A percentile compares a stretch with the other conserved stretches of the same genome.
phyloP scores from a whole-genome alignment of 768 basidiomycete genomes.

The Tulasnella sp. region DNA sequence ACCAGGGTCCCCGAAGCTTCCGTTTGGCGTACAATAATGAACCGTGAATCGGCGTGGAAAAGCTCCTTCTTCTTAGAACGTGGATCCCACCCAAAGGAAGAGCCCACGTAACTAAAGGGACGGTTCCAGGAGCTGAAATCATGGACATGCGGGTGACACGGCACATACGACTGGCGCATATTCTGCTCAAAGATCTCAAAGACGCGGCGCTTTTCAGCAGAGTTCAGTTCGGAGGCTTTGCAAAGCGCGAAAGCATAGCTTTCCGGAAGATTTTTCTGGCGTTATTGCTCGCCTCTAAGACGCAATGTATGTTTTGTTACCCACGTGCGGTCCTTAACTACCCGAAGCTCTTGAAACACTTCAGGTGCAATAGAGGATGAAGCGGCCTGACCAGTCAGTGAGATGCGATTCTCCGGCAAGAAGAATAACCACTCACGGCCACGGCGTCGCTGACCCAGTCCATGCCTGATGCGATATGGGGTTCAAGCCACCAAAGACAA shows the following conservation, averaged over 20 bases:
- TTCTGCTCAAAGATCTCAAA: constrained; percentile 34
- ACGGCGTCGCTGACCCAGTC: not conserved
- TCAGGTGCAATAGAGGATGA: not conserved
- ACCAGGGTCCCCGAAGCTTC: not conserved
- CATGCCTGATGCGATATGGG: not conserved
- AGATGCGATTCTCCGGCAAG: not conserved
- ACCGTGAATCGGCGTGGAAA: constrained; percentile 35
- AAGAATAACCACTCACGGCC: not conserved
- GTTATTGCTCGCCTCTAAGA: not conserved
- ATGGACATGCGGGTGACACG: not conserved
- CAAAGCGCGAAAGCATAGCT: constrained; percentile 9
- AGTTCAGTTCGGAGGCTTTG: not conserved
- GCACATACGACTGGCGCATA: constrained; percentile 32
- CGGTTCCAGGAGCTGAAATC: not conserved
- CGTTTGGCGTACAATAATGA: constrained; percentile 30
- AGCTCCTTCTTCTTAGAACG: constrained; percentile 35
- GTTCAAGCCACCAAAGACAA: not conserved
- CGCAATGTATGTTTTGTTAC: not conserved
- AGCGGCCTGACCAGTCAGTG: not conserved
- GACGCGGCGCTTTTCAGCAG: not conserved
- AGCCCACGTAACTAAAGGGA: not conserved
- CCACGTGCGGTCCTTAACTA: not conserved
- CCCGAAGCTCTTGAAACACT: not conserved
- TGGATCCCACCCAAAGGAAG: constrained; percentile 29
- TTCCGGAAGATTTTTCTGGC: not conserved